Conservation (phyloP, 345 rosid species). For the Bruguiera gymnorhiza region DNA sequence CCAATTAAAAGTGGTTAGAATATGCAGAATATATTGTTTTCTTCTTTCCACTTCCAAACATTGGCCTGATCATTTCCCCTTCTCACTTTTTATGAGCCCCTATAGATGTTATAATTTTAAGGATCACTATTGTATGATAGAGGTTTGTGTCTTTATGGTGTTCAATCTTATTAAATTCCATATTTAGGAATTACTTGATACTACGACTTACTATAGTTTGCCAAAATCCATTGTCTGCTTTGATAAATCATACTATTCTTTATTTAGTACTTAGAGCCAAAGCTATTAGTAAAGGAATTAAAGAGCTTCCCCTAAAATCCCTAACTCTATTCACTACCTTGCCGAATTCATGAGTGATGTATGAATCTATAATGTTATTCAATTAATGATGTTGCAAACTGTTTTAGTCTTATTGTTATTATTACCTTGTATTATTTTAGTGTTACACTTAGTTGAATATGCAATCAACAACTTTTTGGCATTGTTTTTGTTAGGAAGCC, state of each 20-base stretch:
- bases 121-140: too few species aligned
- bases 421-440: too few species aligned
- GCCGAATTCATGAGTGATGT: slow-evolving; percentile 11
- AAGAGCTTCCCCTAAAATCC: slow-evolving; percentile 34
- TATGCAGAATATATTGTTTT: not conserved
- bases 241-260: not conserved
- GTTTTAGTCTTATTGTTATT: too few species aligned
- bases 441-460: too few species aligned
- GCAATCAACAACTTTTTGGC: too few species aligned
- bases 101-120: too few species aligned
- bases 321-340: slow-evolving; percentile 30
- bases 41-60: not conserved
- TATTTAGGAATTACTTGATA: not conserved
- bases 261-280: slow-evolving; percentile 24
- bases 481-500: too few species aligned
- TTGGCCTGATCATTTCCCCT: not conserved
- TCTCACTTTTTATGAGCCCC: too few species aligned
- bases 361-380: too few species aligned
- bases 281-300: slow-evolving; percentile 27
- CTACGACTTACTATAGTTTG: not conserved
- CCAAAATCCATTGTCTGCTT: not conserved
- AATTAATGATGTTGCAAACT: too few species aligned
- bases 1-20: not conserved
- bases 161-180: not conserved
- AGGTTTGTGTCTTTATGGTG: too few species aligned